Evolutionary conservation across 1,284 basidiomycete genomes (phyloP), one percentile per base, ranked within the genome.

Genomic region (Leccinum variabile): DNA sequence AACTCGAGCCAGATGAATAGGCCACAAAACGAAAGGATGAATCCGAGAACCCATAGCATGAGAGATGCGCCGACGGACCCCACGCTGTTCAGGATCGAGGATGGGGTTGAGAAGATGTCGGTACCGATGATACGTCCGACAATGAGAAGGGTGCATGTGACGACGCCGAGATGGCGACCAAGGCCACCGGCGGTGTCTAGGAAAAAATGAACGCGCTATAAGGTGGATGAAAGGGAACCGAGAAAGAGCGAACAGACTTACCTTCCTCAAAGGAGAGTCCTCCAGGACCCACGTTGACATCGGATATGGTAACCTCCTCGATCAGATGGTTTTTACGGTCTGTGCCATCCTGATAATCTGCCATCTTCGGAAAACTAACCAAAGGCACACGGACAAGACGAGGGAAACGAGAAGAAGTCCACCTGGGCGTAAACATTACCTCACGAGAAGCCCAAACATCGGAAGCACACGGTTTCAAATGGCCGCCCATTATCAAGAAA

Each of bases 21-120:
- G 0, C 83, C 84, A 55, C 78, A 79, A 59, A 80, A 79, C 2
- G 83, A 82, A n/a, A 85, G 76, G 8, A 80, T 32, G 63, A 83
- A 82, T 0, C 83, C 84, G 50, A 83, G 78, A 1, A 83, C 79
- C 84, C 84, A 86, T 39, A 84, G 80, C 75, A 84, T 78, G 11
- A 84, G 73, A 0, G 81, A 82, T 2, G 82, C 81, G 8, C 84
- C 83, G 9, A 84, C 75, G 2, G 82, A 84, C 14, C 80, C 79
- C 0, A 82, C 80, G 0, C 80, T 78, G 0, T 66, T 70, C 30
- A 86, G 68, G 65, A 87, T 86, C 0, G 82, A 84, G 0, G 84
- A 83, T 0, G 86, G 84, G 0, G 85, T 87, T 1, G 85, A 84
- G 71, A 87, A 88, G 63, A 87, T 84, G 8, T 85, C 86, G 0